Evolutionary conservation across 495 filamentous ascomycete species (phyloP).

Genomic region (Aspergillus mulundensis): DNA sequence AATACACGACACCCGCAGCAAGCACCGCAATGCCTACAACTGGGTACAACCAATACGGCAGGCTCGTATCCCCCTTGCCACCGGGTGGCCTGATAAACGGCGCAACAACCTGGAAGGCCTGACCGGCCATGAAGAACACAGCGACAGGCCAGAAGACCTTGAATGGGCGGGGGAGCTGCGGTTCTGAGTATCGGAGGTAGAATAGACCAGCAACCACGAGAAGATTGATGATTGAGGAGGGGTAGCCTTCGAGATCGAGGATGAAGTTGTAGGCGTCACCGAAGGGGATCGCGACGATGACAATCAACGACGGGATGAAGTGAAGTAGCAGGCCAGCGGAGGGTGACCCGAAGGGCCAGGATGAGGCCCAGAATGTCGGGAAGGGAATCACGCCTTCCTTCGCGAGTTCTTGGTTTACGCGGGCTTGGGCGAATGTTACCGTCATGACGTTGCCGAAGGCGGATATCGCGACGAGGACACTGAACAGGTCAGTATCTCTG

Average conservation of each 20-base stretch:
- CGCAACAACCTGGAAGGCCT: conserved; percentile 32
- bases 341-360: conserved; percentile 61
- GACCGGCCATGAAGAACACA: conserved; percentile 24
- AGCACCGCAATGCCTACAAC: conserved; percentile 34
- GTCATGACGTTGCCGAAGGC: conserved; percentile 68
- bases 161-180: conserved; percentile 13
- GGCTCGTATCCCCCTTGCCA: conserved; percentile 31
- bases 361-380: conserved; percentile 55
- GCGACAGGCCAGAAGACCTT: conserved; percentile 23
- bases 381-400: conserved; percentile 65
- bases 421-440: conserved; percentile 40
- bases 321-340: conserved; percentile 57
- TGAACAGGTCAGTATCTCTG: too few relatives aligned
- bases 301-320: conserved; percentile 56
- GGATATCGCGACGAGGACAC: conserved; percentile 56
- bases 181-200: conserved; percentile 18
- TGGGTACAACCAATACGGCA: conserved; percentile 38
- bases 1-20: conserved; percentile 32
- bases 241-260: conserved; percentile 60
- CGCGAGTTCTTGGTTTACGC: conserved; percentile 63
- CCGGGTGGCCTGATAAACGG: conserved; percentile 36
- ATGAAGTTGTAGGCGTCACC: conserved; percentile 64
- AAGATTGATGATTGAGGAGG: conserved; percentile 16
- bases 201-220: conserved; percentile 22
- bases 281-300: conserved; percentile 57